Evolutionary conservation across 768 basidiomycete genomes (phyloP).

Genomic region (Suillus hirtellus): DNA sequence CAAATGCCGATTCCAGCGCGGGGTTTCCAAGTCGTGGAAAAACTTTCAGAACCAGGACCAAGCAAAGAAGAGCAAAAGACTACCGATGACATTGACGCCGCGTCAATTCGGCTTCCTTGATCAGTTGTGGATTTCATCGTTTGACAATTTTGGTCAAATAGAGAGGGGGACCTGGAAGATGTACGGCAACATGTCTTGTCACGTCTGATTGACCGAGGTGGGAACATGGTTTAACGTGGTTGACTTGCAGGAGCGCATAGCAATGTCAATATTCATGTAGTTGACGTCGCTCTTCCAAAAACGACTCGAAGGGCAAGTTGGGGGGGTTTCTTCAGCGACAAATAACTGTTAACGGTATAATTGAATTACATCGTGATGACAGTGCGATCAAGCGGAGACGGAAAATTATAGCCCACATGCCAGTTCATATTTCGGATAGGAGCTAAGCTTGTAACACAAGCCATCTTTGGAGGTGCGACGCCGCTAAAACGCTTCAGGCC

Average conservation of each 20-base stretch:
- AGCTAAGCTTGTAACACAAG: background rate
- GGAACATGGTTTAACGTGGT: background rate
- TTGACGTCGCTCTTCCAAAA: background rate
- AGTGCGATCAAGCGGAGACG: background rate
- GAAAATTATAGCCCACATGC: background rate
- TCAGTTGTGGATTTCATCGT: background rate
- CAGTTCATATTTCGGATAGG: background rate
- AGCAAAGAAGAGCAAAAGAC: conserved; percentile 4
- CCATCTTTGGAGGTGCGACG: background rate
- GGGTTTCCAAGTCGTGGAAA: conserved; percentile 7
- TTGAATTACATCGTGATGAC: too few species aligned
- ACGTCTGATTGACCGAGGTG: background rate
- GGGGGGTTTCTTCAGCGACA: background rate
- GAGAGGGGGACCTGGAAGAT: background rate
- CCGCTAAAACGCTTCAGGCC: background rate
- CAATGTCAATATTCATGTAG: background rate
- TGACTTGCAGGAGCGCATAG: background rate
- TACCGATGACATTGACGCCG: background rate
- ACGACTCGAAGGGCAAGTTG: background rate
- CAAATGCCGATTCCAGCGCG: conserved; percentile 6
- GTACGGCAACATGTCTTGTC: background rate
- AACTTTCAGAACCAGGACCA: background rate
- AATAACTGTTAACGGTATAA: background rate
- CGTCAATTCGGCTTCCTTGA: background rate
- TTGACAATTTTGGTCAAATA: background rate